Evolutionary conservation across 768 basidiomycete genomes (phyloP), one percentile per base, ranked within the genome.

Genomic region (Rhodotorula graminis): DNA sequence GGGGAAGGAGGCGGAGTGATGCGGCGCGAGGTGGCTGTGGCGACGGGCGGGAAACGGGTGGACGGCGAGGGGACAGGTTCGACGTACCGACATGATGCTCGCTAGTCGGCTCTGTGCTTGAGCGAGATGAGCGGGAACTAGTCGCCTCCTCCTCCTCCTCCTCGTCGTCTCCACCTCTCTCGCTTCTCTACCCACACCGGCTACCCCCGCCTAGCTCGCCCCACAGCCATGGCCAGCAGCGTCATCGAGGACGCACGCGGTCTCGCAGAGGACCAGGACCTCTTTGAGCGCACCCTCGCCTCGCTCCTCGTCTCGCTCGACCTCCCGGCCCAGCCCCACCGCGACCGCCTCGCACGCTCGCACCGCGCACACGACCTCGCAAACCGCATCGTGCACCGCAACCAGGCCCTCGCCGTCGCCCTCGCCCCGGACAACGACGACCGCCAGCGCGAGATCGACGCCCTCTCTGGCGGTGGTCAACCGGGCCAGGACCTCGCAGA

Each of bases 211-310:
- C 47, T 18, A 37, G 23, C 37, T 9, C 37, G 37, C 37, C 37
- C 37, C 37, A 37, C 62, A 49, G 47, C 21, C 50, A 76, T 76
- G 75, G 67, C 72, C 9, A 64, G 65, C 37, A 93, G 92, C 59
- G 84, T 92, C 78, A 85, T 97, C 80, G 95, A 99, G 82, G 83
- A 91, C n/a, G 91, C 95, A 80, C 88, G 95, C 64, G 93, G 93
- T 78, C 90, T 89, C 21, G 95, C 98, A 82, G 93, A 97, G 82
- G 94, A 97, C 81, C 86, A 93, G 37, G 95, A 99, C 83, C 88
- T 90, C 64, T 90, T 92, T 77, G 90, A 98, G 80, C 85, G 88
- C 61, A 92, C 90, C 18, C 85, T 97, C 27, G 91, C 92, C 68
- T 88, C 88, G 8, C 84, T 96, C 25, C 86, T 98, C 44, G 89